A percentile compares a stretch with the other conserved stretches of the same genome.
Evolutionary conservation across 331 rosid genomes (phyloP).

Genomic region (Malus hybrid): DNA sequence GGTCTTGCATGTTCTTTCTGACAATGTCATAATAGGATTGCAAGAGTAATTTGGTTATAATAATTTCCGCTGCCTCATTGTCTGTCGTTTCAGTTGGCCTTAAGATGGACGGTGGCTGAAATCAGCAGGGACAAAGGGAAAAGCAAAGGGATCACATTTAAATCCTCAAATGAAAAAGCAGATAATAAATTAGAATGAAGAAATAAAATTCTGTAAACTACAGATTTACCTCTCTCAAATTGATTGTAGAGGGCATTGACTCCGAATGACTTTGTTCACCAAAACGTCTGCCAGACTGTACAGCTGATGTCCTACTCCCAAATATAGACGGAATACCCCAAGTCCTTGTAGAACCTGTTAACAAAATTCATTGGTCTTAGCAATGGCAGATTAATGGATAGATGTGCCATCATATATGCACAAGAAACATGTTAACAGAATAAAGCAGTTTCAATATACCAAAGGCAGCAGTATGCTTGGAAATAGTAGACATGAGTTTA

Average conservation of each 20-base stretch:
- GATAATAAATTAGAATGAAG: not conserved
- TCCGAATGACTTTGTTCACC: conserved; percentile 7
- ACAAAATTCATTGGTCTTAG: not conserved
- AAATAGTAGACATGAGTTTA: conserved; percentile 3
- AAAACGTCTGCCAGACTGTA: not conserved
- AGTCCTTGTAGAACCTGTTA: not conserved
- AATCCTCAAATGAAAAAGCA: not conserved
- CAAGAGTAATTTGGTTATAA: conserved; percentile 30
- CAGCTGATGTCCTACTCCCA: conserved; percentile 1
- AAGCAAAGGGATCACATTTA: not conserved
- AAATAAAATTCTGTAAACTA: not conserved
- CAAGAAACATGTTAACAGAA: not conserved
- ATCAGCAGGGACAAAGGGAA: not conserved
- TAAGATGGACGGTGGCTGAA: conserved; percentile 26
- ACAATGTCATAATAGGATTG: conserved; percentile 39
- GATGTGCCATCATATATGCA: not conserved
- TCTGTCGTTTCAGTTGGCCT: conserved; percentile 27
- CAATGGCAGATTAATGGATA: not conserved
- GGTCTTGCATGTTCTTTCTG: conserved; percentile 36
- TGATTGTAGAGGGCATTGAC: conserved; percentile 19
- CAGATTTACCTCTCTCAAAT: conserved; percentile 27
- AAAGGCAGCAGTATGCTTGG: not conserved
- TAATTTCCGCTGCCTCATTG: conserved; percentile 21
- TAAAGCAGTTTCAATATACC: not conserved
- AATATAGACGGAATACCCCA: conserved; percentile 21